These are phyloP conservation scores for Lojkania enalia DNA, from an alignment of 2,329 filamentous ascomycete genomes.

Conservation along the genomic window DNA sequence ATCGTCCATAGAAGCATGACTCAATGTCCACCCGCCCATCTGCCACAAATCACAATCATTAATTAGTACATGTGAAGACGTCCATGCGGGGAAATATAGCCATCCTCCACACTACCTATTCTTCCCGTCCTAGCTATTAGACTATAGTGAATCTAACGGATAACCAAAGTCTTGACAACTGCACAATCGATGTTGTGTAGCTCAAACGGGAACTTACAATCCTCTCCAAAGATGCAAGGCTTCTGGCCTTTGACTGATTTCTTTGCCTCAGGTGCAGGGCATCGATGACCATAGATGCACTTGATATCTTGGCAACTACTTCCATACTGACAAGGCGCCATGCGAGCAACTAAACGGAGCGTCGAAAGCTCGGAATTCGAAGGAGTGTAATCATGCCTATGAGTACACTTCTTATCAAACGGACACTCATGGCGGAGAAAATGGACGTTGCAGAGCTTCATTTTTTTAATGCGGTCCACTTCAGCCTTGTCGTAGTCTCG, in stretches of 20 bases:
- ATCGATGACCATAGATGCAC: conserved; percentile 68
- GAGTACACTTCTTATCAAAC: conserved; percentile 58
- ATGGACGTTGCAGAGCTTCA: conserved; percentile 66
- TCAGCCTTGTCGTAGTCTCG: conserved; percentile 58
- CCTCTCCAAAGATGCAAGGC: conserved; percentile 60
- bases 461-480: conserved; percentile 62
- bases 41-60: too few relatives aligned
- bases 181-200: conserved; percentile 62
- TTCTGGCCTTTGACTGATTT: conserved; percentile 53
- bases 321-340: conserved; percentile 64
- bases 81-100: too few relatives aligned
- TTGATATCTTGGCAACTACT: conserved; percentile 60
- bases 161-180: conserved; percentile 56
- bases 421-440: conserved; percentile 63
- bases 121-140: too few relatives aligned
- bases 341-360: conserved; percentile 62
- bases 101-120: too few relatives aligned
- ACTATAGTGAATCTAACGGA: too few relatives aligned
- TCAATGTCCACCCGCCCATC: too few relatives aligned
- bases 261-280: conserved; percentile 53
- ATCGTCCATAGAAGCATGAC: too few relatives aligned
- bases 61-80: too few relatives aligned
- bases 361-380: conserved; percentile 57
- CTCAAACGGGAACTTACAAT: conserved; percentile 61
- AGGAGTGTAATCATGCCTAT: conserved; percentile 58